Percentiles rank a stretch among this genome's conserved stretches.
Evolutionary conservation across 176 grass and related monocot genomes (phyloP).

Genomic region (Stipa capillata): DNA sequence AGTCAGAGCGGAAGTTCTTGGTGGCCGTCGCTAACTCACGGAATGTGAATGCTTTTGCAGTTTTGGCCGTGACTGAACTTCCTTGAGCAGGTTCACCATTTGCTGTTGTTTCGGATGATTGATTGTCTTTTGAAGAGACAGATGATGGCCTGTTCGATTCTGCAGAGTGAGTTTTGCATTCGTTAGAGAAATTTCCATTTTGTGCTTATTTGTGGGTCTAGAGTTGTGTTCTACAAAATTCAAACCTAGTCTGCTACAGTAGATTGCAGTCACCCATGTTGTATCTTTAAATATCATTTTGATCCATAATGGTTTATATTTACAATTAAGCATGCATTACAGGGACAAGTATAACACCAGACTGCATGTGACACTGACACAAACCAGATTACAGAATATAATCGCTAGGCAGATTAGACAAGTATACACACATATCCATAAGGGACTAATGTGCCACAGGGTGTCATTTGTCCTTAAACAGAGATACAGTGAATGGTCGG

Average conservation of each 20-base stretch:
- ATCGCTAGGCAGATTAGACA: conserved; percentile 5
- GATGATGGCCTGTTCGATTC: conserved; percentile 1
- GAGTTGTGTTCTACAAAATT: neutral
- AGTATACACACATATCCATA: conserved; percentile 17
- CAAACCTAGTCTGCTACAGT: neutral
- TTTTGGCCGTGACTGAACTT: conserved; percentile 24
- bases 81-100: conserved; percentile 24
- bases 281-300: neutral
- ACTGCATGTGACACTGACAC: conserved; percentile 10
- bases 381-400: no score
- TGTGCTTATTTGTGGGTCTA: neutral
- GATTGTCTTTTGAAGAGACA: conserved; percentile 1
- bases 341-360: neutral
- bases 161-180: conserved; percentile 21
- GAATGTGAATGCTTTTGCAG: conserved; percentile 63
- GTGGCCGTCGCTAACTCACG: conserved; percentile 71
- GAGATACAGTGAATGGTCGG: conserved; percentile 2
- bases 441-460: neutral
- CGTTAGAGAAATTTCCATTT: conserved; percentile 7
- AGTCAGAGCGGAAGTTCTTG: conserved; percentile 52
- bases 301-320: neutral
- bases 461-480: conserved; percentile 24
- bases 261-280: neutral
- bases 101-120: conserved; percentile 20
- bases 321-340: neutral